Evolutionary conservation across 208 protist species (phyloP), one percentile per base, ranked within the genome.

Genomic region (Angomonas desouzai): DNA sequence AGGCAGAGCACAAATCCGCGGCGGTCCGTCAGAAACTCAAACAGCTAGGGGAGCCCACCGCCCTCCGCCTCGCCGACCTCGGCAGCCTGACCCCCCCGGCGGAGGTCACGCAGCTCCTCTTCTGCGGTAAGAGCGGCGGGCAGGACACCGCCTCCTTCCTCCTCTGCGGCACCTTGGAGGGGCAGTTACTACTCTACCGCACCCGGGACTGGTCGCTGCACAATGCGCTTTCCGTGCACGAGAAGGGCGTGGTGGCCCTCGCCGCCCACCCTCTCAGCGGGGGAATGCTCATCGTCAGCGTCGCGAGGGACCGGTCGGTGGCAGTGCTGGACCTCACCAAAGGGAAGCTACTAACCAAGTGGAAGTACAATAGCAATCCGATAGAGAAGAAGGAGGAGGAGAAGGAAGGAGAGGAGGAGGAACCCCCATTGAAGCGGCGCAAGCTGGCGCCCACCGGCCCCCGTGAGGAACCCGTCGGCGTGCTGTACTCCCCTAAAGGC

Each of bases 311-410:
- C 63, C 83, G 83, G 64, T 29, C 66, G 23, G 72, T 92, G 3
- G 80, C 80, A 0, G 75, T 90, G 70, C 51, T 92, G 10, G 86
- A 92, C 58, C 64, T 92, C 6, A 25, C 66, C 11, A 77, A 69
- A 38, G 78, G 70, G 0, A 62, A 59, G 40, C 71, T 92, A 55
- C 64, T 92, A 16, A 89, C 82, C 29, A 92, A 92, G 72, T 92
- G 85, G 85, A 82, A 80, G 68, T 92, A 81, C 71, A 81, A 62
- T 56, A 59, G 64, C 29, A 38, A 45, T 3, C 28, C 36, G 11
- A 16, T 18, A 33, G 55, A 49, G 20, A 29, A 27, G 22, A 55
- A 48, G 7, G 4, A 27, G 22, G 45, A 62, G 33, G 60, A 34
- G n/a, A 30, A 66, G 33, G 57, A 18, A 1, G 48, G 53, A 0